These are phyloP conservation scores for Fusarium praegraminearum DNA, from an alignment of 2,329 filamentous ascomycete species.

Conservation along the genomic window DNA sequence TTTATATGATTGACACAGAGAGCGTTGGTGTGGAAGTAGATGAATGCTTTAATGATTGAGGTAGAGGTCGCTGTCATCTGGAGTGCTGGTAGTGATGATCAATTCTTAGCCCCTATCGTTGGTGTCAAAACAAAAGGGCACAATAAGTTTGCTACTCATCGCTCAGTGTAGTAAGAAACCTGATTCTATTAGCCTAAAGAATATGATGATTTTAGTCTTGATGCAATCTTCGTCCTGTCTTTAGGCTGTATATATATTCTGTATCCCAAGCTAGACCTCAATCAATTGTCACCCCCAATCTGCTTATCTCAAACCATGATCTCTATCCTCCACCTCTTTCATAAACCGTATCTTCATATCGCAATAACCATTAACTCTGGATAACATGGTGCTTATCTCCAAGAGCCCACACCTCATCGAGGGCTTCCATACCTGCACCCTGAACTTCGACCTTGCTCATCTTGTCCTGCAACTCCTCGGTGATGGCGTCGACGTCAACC, in stretches of 20 bases:
- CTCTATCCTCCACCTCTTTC: constrained; percentile 15
- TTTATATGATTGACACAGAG: neutral
- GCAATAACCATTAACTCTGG: constrained; percentile 1
- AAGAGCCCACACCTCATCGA: constrained; percentile 31
- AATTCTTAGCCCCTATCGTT: neutral
- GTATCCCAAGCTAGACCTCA: neutral
- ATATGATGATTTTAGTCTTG: neutral
- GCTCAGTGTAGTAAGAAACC: neutral
- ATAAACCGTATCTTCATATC: neutral
- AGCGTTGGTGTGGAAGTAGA: neutral
- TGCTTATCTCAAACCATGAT: neutral
- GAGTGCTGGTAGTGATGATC: neutral
- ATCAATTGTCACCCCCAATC: neutral
- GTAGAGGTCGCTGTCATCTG: neutral
- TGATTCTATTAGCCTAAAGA: neutral
- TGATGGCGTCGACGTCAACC: constrained; percentile 83
- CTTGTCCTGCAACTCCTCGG: constrained; percentile 76
- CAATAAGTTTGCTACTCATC: neutral
- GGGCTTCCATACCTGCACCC: constrained; percentile 28
- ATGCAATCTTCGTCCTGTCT: neutral
- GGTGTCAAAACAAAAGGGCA: neutral
- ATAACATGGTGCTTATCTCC: constrained; percentile 32
- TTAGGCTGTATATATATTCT: neutral
- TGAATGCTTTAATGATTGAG: neutral
- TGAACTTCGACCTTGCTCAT: constrained; percentile 37